Percentiles rank a stretch among this genome's conserved stretches.
Conservation (phyloP, 2,329 filamentous ascomycete species). For the Calonectria naviculata region DNA sequence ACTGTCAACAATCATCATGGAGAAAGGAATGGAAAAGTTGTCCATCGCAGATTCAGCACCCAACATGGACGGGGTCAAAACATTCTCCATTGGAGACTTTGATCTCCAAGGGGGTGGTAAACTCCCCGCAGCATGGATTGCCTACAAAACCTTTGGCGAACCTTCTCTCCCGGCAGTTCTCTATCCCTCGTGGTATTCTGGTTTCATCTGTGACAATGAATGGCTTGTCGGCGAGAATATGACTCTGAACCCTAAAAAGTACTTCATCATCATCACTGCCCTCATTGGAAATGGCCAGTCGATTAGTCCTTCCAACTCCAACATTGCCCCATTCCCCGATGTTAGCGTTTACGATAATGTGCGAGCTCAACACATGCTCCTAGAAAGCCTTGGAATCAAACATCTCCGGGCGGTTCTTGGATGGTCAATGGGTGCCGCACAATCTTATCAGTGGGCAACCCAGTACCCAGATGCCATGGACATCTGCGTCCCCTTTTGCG, state of each 20-base stretch:
- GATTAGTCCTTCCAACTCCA: constrained; percentile 62
- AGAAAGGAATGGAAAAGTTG: not conserved
- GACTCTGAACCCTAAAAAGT: constrained; percentile 67
- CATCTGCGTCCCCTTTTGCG: constrained; percentile 60
- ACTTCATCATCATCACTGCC: constrained; percentile 62
- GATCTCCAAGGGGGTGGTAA: constrained; percentile 72
- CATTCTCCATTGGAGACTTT: constrained; percentile 72
- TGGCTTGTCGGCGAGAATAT: constrained; percentile 78
- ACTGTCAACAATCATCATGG: not conserved
- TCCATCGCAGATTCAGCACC: not conserved
- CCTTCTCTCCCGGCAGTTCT: constrained; percentile 72
- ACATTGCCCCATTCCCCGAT: constrained; percentile 53
- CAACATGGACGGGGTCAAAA: constrained; percentile 30
- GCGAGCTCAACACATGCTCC: constrained; percentile 56
- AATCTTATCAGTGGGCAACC: constrained; percentile 63
- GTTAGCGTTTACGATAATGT: constrained; percentile 63
- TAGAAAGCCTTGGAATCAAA: constrained; percentile 55
- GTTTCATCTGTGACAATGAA: constrained; percentile 75
- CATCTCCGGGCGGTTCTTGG: constrained; percentile 60
- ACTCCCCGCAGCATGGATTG: constrained; percentile 74
- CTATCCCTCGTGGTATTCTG: constrained; percentile 80
- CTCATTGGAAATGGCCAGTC: constrained; percentile 66
- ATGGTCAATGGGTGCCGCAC: constrained; percentile 67
- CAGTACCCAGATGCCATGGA: constrained; percentile 61
- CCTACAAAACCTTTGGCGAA: constrained; percentile 81